Conservation (phyloP, 305 asterid species). For the Solanum hybrid region DNA sequence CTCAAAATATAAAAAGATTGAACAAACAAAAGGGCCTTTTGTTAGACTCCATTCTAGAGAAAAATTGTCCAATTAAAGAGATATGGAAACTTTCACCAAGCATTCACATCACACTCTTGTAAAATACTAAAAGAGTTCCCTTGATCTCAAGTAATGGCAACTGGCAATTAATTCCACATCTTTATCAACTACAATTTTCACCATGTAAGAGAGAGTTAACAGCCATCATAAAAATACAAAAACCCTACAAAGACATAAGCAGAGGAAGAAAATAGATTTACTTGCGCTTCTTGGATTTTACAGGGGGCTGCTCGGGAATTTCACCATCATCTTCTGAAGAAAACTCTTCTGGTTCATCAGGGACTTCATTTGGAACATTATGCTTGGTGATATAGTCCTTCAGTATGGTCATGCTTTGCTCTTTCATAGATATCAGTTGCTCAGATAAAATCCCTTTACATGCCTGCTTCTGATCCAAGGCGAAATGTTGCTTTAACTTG, state of each 20-base stretch:
- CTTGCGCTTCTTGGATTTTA: constrained; percentile 53
- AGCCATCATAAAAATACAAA: neutral
- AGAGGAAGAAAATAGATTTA: constrained; percentile 16
- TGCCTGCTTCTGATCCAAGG: constrained; percentile 70
- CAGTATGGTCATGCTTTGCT: constrained; percentile 70
- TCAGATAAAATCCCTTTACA: constrained; percentile 62
- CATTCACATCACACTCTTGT: neutral
- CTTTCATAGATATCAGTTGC: constrained; percentile 61
- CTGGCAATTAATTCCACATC: neutral
- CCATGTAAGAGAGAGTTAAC: neutral
- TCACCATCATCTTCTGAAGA: constrained; percentile 67
- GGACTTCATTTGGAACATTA: constrained; percentile 68
- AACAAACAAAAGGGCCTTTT: neutral
- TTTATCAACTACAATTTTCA: constrained; percentile 4
- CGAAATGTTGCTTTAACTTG: constrained; percentile 54
- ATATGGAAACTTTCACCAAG: neutral
- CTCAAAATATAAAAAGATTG: neutral
- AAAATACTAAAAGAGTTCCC: neutral
- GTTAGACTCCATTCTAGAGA: neutral
- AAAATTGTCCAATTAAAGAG: constrained; percentile 1
- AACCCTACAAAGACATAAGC: neutral
- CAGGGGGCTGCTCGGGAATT: constrained; percentile 39
- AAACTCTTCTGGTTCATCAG: constrained; percentile 69
- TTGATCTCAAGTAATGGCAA: constrained; percentile 1
- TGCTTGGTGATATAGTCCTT: constrained; percentile 79